These are phyloP conservation scores for Astrephomene gubernaculifera DNA, from an alignment of 139 green algal genomes.

Conservation along the genomic window DNA sequence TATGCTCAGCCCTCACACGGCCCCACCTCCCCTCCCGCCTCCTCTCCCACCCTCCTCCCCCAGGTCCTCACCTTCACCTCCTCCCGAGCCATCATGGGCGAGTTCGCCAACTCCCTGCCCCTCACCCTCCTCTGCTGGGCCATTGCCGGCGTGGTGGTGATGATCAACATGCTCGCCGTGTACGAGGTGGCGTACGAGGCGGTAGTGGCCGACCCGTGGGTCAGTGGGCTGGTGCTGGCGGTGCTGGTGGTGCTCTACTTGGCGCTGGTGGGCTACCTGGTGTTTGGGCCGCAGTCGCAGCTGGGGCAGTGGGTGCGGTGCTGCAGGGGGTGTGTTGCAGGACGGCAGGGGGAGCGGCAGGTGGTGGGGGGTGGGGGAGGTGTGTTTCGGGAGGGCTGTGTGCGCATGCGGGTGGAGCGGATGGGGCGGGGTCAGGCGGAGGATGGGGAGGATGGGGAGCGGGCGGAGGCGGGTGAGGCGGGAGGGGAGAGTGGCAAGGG, in stretches of 20 bases:
- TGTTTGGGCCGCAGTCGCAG: conserved; percentile 43
- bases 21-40: background rate
- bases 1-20: no score
- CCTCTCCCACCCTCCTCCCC: background rate
- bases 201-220: conserved; percentile 36
- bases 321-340: background rate
- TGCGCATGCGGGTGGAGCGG: no score
- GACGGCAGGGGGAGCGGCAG: background rate
- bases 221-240: conserved; percentile 20
- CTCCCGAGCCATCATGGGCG: conserved; percentile 64
- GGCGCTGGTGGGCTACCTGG: conserved; percentile 53
- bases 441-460: no score
- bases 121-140: conserved; percentile 40
- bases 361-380: background rate
- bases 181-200: conserved; percentile 17
- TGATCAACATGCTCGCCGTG: conserved; percentile 18
- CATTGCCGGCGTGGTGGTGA: conserved; percentile 48
- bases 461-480: background rate
- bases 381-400: no score
- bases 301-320: background rate
- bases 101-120: conserved; percentile 52
- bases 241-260: conserved; percentile 53
- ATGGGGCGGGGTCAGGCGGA: no score
- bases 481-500: background rate
- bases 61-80: conserved; percentile 73